Conservation (phyloP, 2,329 filamentous ascomycete species). For the Colletotrichum sublineola region DNA sequence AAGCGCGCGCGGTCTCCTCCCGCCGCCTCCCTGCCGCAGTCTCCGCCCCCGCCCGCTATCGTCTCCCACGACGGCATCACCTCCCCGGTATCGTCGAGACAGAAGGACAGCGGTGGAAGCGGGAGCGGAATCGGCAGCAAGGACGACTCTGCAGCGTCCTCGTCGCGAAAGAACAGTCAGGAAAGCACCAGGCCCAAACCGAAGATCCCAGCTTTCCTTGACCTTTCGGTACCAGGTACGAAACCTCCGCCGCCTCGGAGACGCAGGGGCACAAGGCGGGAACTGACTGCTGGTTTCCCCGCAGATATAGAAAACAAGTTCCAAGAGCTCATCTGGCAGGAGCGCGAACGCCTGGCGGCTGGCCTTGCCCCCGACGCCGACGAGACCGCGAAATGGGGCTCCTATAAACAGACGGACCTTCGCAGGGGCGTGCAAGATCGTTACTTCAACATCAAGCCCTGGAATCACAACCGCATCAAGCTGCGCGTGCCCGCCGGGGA, state of each 20-base stretch:
- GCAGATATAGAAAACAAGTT: constrained; percentile 55
- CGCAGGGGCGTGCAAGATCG: constrained; percentile 72
- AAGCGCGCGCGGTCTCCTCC: constrained; percentile 63
- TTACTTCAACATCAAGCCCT: constrained; percentile 91
- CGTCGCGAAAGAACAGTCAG: constrained; percentile 22
- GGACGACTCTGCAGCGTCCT: constrained; percentile 20
- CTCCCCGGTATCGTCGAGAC: constrained; percentile 38
- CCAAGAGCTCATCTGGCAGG: constrained; percentile 66
- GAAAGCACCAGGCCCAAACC: constrained; percentile 38
- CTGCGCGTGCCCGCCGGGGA: constrained; percentile 81
- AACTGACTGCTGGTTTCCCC: constrained; percentile 28
- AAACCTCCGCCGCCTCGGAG: constrained; percentile 20
- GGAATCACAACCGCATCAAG: constrained; percentile 86
- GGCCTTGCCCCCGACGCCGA: constrained; percentile 53
- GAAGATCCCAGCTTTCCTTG: constrained; percentile 56
- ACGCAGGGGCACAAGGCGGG: constrained; percentile 25
- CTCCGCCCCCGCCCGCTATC: constrained; percentile 46
- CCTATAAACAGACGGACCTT: constrained; percentile 52
- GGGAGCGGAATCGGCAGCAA: constrained; percentile 36
- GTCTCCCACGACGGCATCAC: constrained; percentile 54
- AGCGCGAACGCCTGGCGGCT: constrained; percentile 62
- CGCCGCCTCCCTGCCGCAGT: constrained; percentile 45
- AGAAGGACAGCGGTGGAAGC: constrained; percentile 19
- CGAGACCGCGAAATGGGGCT: constrained; percentile 51
- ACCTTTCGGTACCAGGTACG: constrained; percentile 54